Evolutionary conservation across 2,329 filamentous ascomycete genomes (phyloP).

Genomic region (Cadophora sp.): DNA sequence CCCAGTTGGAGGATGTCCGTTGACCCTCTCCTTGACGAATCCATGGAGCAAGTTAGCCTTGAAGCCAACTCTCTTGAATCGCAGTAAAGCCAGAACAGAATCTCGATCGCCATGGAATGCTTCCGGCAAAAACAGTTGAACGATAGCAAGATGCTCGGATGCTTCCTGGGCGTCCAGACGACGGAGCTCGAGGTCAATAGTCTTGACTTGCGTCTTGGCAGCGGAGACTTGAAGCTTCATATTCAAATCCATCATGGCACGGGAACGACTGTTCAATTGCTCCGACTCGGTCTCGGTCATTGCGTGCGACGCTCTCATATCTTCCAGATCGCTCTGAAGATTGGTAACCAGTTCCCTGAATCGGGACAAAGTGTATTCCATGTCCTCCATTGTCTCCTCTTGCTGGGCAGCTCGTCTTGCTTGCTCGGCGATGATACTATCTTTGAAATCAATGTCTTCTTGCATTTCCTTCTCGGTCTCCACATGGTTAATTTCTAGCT

Average conservation of each 20-base stretch:
- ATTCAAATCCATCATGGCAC: slow-evolving; percentile 96
- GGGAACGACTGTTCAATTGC: slow-evolving; percentile 84
- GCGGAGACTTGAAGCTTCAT: slow-evolving; percentile 91
- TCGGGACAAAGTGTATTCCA: slow-evolving; percentile 86
- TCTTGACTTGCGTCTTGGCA: slow-evolving; percentile 90
- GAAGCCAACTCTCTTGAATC: slow-evolving; percentile 87
- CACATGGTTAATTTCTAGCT: slow-evolving; percentile 90
- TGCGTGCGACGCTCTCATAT: slow-evolving; percentile 90
- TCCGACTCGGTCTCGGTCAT: slow-evolving; percentile 93
- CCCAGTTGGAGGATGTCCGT: slow-evolving; percentile 68
- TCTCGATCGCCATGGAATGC: slow-evolving; percentile 81
- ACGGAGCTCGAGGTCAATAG: slow-evolving; percentile 88
- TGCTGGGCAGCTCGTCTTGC: slow-evolving; percentile 75
- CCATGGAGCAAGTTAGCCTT: slow-evolving; percentile 82
- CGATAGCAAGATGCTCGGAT: slow-evolving; percentile 84
- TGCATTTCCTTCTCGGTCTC: slow-evolving; percentile 95
- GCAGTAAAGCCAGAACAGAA: slow-evolving; percentile 85
- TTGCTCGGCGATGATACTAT: slow-evolving; percentile 84
- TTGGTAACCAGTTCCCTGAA: slow-evolving; percentile 90
- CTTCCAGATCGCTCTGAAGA: slow-evolving; percentile 85
- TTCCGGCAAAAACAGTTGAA: slow-evolving; percentile 88
- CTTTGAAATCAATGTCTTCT: slow-evolving; percentile 89
- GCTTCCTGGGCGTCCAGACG: slow-evolving; percentile 90
- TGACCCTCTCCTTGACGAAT: slow-evolving; percentile 80
- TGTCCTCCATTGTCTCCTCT: slow-evolving; percentile 81